Evolutionary conservation across 306 rosid genomes (phyloP), one percentile per base, ranked within the genome.

Genomic region (Casuarina cunninghamiana): DNA sequence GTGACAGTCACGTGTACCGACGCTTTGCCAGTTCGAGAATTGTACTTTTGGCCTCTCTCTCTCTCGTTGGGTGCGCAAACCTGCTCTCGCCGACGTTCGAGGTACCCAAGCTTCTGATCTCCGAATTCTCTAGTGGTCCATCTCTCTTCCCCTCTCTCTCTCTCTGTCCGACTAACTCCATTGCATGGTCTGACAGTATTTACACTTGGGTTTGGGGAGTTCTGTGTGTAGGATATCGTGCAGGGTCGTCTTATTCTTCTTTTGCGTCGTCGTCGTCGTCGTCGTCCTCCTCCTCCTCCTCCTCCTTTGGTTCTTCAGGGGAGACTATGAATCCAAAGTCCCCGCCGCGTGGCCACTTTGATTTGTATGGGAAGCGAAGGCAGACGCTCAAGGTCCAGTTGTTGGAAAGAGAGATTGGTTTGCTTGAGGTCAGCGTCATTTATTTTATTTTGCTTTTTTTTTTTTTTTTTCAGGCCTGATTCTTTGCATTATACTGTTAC

Each of bases 381-480:
- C 79, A 80, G 58, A 66, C 75, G 71, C 61, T 78, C 46, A 83
- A 86, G 87, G 79, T 80, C 77, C 89, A 86, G 75, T 75, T 74
- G 68, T 60, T 86, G 84, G 89, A 86, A 71, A 80, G 77, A 77
- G 87, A 86, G 76, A 80, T 83, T 67, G 50, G 53, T 77, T 66
- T 80, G 61, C 87, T 83, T 83, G 77, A 86, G 87, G 89, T 86
- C 11, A 42, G 66, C 32, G n/a, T 51, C 74, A 8, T 21, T 13
- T 48, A n/a, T 43, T 46, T n/a, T 15, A 42, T 15, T 66, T 3
- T 16, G 48, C 8, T n/a, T 72, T 4, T 71, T 17, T 13, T 26
- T 26, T 26, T 72, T 4, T 71, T 17, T 13, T 61, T 35, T 41
- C 42, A 57, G 35, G 53, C 11, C 43, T 41, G 35, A 13, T n/a